phyloP scores from a whole-genome alignment of 2,329 filamentous ascomycete genomes.

The Alternaria atra region DNA sequence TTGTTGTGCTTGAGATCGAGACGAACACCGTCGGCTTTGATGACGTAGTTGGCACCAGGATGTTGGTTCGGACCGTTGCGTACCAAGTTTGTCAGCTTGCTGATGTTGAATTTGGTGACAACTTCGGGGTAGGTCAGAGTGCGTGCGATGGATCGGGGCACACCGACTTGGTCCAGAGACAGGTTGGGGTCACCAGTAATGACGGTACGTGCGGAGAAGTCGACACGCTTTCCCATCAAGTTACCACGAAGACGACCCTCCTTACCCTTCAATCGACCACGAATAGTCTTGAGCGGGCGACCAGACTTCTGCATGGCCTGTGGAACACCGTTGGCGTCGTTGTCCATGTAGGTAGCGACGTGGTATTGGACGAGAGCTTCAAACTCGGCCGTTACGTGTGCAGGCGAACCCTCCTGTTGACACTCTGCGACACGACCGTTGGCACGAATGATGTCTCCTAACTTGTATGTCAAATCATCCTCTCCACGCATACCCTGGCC shows the following conservation, averaged over 20 bases:
- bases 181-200: conserved; percentile 98
- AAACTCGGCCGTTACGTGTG: conserved; percentile 90
- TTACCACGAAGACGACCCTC: conserved; percentile 98
- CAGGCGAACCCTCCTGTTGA: conserved; percentile 88
- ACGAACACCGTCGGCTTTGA: conserved; percentile 89
- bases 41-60: conserved; percentile 95
- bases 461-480: conserved; percentile 99
- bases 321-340: conserved; percentile 95
- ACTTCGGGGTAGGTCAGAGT: conserved; percentile 96
- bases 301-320: conserved; percentile 97
- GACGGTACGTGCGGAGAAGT: conserved; percentile 99
- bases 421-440: conserved; percentile 94
- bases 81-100: conserved; percentile 86
- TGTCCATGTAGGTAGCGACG: conserved; percentile 99
- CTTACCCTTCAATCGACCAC: conserved; percentile 97
- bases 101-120: conserved; percentile 97
- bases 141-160: conserved; percentile 90
- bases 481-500: conserved; percentile 92
- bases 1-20: conserved; percentile 96
- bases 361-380: conserved; percentile 95
- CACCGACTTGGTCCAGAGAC: conserved; percentile 95
- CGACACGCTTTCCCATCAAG: conserved; percentile 95
- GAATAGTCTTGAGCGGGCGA: conserved; percentile 94
- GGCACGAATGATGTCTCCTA: conserved; percentile 96
- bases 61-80: conserved; percentile 94